Evolutionary conservation across 129 eudicot genomes (phyloP), one percentile per base, ranked within the genome.

Genomic region (Lactuca saligna): DNA sequence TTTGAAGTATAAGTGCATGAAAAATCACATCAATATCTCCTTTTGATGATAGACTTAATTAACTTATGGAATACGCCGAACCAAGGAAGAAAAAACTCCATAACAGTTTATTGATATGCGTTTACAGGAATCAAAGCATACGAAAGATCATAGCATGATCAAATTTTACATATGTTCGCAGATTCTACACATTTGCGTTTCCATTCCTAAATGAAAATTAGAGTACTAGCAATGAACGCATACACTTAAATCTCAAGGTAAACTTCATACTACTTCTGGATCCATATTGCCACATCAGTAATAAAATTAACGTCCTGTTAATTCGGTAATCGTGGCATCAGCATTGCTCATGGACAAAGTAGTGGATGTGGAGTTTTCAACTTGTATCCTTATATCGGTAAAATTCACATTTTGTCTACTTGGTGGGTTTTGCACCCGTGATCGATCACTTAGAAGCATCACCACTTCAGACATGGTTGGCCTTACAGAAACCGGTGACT

Each of bases 401-500:
- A 79, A 74, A 10, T 77, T 51, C 20, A 78, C 77, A 0, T 71
- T 57, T 44, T 85, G 70, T 48, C 93, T 80, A 53, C 66, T 83
- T 4, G 84, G 85, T 4, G 76, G 69, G 54, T 54, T 79, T 15
- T 61, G 77, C 20, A 77, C 84, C 14, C 66, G 44, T 20, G 87
- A 63, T 11, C 80, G 61, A 53, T 86, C 88, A 58, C 88, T 86
- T 66, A 72, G 59, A 68, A 89, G 88, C 86, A 84, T 71, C 69
- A 86, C 78, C 12, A 89, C 82, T 72, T 89, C 93, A 1, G 96
- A 86, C 96, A 89, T 89, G 0, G 84, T 81, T 61, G 96, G 96
- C 67, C 96, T 83, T 12, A 71, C 69, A 5, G 90, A 71, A 44
- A 84, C 82, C 0, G 87, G 87, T 15, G 96, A 80, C 55, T 89